Conservation (phyloP, 2,329 filamentous ascomycete species). For the Cytospora leucostoma region DNA sequence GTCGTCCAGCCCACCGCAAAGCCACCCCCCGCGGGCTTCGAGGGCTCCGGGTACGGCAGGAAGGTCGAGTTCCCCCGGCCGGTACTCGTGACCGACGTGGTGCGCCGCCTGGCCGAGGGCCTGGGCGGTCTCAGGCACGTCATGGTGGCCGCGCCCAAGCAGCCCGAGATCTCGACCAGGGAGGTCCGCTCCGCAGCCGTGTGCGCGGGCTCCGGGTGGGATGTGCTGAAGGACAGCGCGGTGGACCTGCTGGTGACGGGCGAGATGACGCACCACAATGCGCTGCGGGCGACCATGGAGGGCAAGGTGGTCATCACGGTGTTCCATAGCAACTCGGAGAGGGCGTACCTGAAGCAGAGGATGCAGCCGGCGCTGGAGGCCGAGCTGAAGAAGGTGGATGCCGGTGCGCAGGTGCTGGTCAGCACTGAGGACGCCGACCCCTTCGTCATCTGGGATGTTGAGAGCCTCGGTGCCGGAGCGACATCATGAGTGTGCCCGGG, state of each 20-base stretch:
- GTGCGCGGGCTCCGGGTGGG: constrained; percentile 85
- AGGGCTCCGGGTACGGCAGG: constrained; percentile 56
- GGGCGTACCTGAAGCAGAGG: constrained; percentile 74
- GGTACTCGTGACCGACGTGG: constrained; percentile 46
- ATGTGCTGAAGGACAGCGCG: constrained; percentile 67
- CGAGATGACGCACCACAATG: constrained; percentile 91
- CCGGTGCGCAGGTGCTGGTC: constrained; percentile 64
- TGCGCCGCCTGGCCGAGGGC: constrained; percentile 60
- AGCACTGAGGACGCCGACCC: constrained; percentile 85
- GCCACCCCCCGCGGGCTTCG: constrained; percentile 45
- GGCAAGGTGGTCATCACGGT: constrained; percentile 81
- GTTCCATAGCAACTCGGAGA: constrained; percentile 92
- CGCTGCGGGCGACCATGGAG: constrained; percentile 80
- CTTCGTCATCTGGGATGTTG: constrained; percentile 70
- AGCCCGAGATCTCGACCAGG: constrained; percentile 35
- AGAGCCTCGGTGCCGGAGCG: constrained; percentile 30
- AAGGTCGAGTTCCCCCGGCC: constrained; percentile 45
- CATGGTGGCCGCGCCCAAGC: constrained; percentile 37
- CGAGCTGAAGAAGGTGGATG: constrained; percentile 53
- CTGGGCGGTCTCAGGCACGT: constrained; percentile 61
- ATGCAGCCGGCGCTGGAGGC: constrained; percentile 67
- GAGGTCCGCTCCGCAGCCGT: constrained; percentile 73
- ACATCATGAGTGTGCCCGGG: constrained; percentile 9
- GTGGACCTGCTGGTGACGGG: constrained; percentile 88
- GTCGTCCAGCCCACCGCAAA: constrained; percentile 49